Conservation (phyloP, 176 grass and related monocot genomes). For the Urochloa ruziziensis region DNA sequence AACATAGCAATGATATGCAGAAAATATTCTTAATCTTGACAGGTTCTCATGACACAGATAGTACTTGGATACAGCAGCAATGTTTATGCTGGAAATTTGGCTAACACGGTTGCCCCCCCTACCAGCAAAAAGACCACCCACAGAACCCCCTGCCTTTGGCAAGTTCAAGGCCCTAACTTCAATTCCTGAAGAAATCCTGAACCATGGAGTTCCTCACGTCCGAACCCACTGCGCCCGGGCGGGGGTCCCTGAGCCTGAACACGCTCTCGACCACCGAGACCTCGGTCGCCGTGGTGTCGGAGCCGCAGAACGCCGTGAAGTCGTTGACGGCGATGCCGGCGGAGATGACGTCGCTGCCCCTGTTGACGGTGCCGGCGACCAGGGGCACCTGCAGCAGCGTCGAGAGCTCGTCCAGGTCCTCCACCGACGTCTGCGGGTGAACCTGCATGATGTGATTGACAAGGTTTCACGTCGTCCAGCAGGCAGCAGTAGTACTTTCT, state of each 20-base stretch:
- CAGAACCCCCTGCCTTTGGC: neutral
- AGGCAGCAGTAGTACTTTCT: neutral
- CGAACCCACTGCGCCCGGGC: slow-evolving; percentile 39
- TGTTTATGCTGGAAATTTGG: neutral
- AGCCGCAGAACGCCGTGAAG: slow-evolving; percentile 84
- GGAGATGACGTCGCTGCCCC: slow-evolving; percentile 71
- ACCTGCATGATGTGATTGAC: slow-evolving; percentile 41
- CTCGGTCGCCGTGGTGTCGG: slow-evolving; percentile 81
- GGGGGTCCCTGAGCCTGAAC: slow-evolving; percentile 71
- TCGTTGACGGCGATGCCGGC: slow-evolving; percentile 76
- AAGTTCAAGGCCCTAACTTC: neutral
- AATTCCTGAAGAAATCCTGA: slow-evolving; percentile 27
- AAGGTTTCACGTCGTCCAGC: neutral
- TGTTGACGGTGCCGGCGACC: slow-evolving; percentile 73
- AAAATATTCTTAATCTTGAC: neutral
- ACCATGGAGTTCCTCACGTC: slow-evolving; percentile 70
- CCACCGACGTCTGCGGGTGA: slow-evolving; percentile 81
- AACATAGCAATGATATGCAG: neutral
- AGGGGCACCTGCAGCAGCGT: slow-evolving; percentile 93
- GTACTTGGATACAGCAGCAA: neutral
- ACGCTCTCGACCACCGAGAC: slow-evolving; percentile 71
- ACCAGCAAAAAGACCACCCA: neutral
- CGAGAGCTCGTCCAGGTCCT: slow-evolving; percentile 89
- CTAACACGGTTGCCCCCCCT: neutral
- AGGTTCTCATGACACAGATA: neutral